phyloP scores from a whole-genome alignment of 2,329 filamentous ascomycete genomes.

The Didymella sp. region DNA sequence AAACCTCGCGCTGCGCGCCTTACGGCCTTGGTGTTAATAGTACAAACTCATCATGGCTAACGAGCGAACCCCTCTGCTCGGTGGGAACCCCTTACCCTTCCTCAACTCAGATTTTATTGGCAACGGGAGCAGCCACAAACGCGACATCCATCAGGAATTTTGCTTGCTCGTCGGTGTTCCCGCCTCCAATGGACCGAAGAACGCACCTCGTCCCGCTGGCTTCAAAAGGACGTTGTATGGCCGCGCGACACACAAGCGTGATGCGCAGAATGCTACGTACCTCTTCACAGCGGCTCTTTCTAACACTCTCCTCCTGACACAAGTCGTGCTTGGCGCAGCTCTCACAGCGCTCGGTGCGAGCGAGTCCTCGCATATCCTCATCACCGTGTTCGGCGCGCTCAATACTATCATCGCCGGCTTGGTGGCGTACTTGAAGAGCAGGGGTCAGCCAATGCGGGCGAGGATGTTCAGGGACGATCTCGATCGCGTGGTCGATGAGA shows the following conservation, averaged over 20 bases:
- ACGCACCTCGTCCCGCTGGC: constrained; percentile 23
- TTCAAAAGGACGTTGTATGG: constrained; percentile 47
- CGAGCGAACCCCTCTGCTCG: constrained; percentile 17
- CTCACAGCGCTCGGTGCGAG: constrained; percentile 51
- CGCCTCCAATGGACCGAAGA: constrained; percentile 38
- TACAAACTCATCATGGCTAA: constrained; percentile 7
- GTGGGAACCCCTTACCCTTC: constrained; percentile 15
- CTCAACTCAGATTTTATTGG: constrained; percentile 17
- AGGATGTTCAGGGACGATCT: constrained; percentile 53
- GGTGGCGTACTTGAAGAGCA: constrained; percentile 51
- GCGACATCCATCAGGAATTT: constrained; percentile 46
- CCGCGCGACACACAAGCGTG: constrained; percentile 43
- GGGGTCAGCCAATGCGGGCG: constrained; percentile 51
- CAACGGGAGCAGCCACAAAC: constrained; percentile 13
- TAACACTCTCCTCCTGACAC: constrained; percentile 49
- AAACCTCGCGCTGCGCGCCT: background rate
- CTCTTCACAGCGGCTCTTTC: constrained; percentile 47
- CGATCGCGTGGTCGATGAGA: constrained; percentile 51
- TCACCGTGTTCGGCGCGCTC: constrained; percentile 51
- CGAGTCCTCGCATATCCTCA: constrained; percentile 45
- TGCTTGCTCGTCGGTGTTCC: constrained; percentile 48
- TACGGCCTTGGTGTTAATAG: background rate
- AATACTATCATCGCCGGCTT: constrained; percentile 53
- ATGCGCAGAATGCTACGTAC: constrained; percentile 45
- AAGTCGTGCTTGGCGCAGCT: constrained; percentile 51